These are phyloP conservation scores for Cercospora sp. DNA, from an alignment of 2,329 filamentous ascomycete species.

Conservation along the genomic window DNA sequence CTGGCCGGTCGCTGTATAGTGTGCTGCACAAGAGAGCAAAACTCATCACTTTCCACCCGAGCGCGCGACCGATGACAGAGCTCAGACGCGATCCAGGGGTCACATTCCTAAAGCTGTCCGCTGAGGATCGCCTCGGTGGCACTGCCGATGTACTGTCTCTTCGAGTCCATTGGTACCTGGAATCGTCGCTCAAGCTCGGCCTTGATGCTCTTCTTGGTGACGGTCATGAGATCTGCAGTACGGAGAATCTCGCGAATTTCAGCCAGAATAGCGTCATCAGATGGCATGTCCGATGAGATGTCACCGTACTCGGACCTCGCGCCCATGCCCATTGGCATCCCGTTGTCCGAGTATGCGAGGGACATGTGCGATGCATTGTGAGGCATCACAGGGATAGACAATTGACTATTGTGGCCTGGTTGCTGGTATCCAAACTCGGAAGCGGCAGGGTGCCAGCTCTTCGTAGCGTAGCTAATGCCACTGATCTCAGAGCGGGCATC, in stretches of 20 bases:
- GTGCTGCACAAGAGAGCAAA: not conserved
- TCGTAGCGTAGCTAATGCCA: constrained; percentile 93
- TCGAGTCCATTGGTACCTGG: constrained; percentile 78
- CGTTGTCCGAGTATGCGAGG: constrained; percentile 68
- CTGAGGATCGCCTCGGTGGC: constrained; percentile 46
- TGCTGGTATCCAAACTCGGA: constrained; percentile 64
- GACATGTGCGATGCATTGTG: constrained; percentile 67
- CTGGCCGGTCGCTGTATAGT: not conserved
- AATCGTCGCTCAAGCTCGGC: constrained; percentile 88
- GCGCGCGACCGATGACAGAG: not conserved
- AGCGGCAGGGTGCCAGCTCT: constrained; percentile 60
- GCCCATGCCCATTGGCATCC: constrained; percentile 28
- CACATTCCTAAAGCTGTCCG: constrained; percentile 39
- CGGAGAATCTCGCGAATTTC: constrained; percentile 93
- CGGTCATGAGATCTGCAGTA: constrained; percentile 91
- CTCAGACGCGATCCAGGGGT: not conserved
- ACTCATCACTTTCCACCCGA: not conserved
- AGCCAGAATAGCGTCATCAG: constrained; percentile 82
- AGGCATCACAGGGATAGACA: constrained; percentile 52
- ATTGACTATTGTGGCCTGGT: constrained; percentile 59
- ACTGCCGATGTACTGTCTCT: constrained; percentile 78
- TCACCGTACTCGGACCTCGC: constrained; percentile 65
- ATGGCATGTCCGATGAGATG: constrained; percentile 66
- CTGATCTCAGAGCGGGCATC: constrained; percentile 85
- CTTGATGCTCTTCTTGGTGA: constrained; percentile 99